These are phyloP conservation scores for Aureobasidium sp. DNA, from an alignment of 2,329 filamentous ascomycete genomes.

Conservation along the genomic window DNA sequence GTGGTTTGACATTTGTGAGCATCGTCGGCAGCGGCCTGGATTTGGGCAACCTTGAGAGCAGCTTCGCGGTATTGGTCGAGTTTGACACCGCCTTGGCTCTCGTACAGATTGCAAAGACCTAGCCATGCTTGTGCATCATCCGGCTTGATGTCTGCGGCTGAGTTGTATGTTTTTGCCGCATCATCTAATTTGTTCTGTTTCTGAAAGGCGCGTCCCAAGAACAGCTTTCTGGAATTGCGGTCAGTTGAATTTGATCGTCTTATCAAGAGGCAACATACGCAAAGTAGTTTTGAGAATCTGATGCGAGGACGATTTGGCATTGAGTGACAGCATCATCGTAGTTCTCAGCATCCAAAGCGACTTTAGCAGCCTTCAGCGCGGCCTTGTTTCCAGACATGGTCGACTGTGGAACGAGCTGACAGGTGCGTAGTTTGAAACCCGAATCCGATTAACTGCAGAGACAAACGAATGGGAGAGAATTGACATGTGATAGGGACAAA, in stretches of 20 bases:
- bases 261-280: conserved; percentile 45
- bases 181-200: conserved; percentile 63
- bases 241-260: neutral
- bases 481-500: conserved; percentile 6
- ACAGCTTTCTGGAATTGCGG: conserved; percentile 54
- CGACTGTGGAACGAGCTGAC: neutral
- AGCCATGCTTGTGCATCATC: conserved; percentile 83
- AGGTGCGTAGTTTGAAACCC: neutral
- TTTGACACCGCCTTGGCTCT: conserved; percentile 61
- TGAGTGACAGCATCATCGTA: conserved; percentile 67
- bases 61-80: conserved; percentile 67
- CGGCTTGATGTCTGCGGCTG: conserved; percentile 62
- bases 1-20: conserved; percentile 50
- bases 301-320: conserved; percentile 58
- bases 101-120: conserved; percentile 76
- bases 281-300: conserved; percentile 73
- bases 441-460: neutral
- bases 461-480: neutral
- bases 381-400: conserved; percentile 46
- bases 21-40: conserved; percentile 60
- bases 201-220: conserved; percentile 76
- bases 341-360: conserved; percentile 67
- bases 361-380: conserved; percentile 70
- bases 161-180: conserved; percentile 66
- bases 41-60: conserved; percentile 61